These are phyloP conservation scores for Epichloe coenophiala DNA, from an alignment of 2,329 filamentous ascomycete species.

Conservation along the genomic window DNA sequence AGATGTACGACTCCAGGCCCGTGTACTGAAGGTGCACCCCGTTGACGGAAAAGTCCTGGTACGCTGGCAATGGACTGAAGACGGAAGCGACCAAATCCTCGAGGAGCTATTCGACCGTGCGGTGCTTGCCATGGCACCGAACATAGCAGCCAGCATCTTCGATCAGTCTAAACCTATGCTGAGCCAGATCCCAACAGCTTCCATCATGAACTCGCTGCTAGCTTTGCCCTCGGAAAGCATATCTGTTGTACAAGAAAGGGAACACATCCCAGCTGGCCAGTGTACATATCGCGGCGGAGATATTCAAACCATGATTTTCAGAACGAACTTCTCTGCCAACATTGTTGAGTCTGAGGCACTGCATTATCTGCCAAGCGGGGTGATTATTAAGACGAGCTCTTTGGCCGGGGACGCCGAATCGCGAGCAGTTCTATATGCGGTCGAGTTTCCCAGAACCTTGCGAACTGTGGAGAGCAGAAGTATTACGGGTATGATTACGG, in stretches of 20 bases:
- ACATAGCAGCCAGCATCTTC: constrained; percentile 36
- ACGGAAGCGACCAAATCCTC: constrained; percentile 5
- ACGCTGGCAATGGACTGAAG: constrained; percentile 18
- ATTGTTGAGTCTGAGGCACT: constrained; percentile 33
- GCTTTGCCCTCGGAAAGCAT: constrained; percentile 6
- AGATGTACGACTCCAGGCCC: constrained; percentile 25
- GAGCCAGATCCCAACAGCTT: constrained; percentile 30
- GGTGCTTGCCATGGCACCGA: constrained; percentile 40
- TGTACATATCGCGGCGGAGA: constrained; percentile 17
- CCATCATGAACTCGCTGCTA: constrained; percentile 34
- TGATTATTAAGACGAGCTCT: constrained; percentile 39
- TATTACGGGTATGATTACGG: constrained; percentile 28
- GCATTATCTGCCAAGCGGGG: constrained; percentile 36
- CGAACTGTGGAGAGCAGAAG: constrained; percentile 33
- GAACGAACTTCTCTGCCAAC: constrained; percentile 18
- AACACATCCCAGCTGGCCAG: constrained; percentile 1
- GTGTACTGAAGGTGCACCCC: constrained; percentile 22
- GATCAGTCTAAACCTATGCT: constrained; percentile 24
- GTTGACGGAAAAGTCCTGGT: constrained; percentile 14
- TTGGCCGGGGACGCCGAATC: constrained; percentile 22
- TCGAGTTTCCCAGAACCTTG: constrained; percentile 38
- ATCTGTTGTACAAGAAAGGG: constrained; percentile 3
- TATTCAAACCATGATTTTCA: constrained; percentile 22
- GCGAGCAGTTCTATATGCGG: constrained; percentile 27
- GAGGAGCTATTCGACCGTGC: constrained; percentile 35